Evolutionary conservation across 2,329 filamentous ascomycete species (phyloP), one percentile per base, ranked within the genome.

Genomic region (Colletotrichum sp.): DNA sequence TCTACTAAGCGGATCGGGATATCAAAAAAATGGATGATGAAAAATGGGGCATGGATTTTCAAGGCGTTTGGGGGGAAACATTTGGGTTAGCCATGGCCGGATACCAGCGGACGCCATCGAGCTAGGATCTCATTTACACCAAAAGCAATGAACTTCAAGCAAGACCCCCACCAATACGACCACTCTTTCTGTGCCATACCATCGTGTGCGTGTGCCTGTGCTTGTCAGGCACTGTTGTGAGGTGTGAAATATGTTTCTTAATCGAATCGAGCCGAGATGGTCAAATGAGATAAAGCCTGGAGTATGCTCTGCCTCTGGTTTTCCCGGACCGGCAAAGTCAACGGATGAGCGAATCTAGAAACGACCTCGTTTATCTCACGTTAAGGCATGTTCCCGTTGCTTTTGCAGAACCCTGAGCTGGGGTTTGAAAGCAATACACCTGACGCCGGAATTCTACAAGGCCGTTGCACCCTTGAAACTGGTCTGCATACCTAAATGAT

Each of bases 1-100:
- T 98, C 93, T 99, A 98, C 93, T 98, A 97, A 84, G 83, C 78
- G 67, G 65, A 57, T 30, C 71, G 76, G 72, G 76, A 72, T 75
- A 71, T 67, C 52, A 61, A 70, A 77, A 60, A 60, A 70, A 59
- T 63, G 60, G 63, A 59, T 59, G 60, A 75, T 78, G 34, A 61
- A 78, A 82, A 84, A 81, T 79, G 70, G 70, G 78, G 77, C 78
- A 78, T 77, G 82, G 82, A 81, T 84, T 81, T 81, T 82, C 34
- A 83, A 81, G 84, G 84, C 82, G 84, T 85, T 85, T 67, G 79
- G 80, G 78, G 80, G 80, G 78, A 80, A 82, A 80, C 79, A 83
- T 64, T 72, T 75, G 73, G 63, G 73, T 64, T 80, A 82, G 82
- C 80, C 79, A 80, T 84, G 82, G 84, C 80, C 81, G 81, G 43